A percentile compares a stretch with the other conserved stretches of the same genome.
Conservation (phyloP, 805 yeast genomes). For the Lachancea dasiensis region DNA sequence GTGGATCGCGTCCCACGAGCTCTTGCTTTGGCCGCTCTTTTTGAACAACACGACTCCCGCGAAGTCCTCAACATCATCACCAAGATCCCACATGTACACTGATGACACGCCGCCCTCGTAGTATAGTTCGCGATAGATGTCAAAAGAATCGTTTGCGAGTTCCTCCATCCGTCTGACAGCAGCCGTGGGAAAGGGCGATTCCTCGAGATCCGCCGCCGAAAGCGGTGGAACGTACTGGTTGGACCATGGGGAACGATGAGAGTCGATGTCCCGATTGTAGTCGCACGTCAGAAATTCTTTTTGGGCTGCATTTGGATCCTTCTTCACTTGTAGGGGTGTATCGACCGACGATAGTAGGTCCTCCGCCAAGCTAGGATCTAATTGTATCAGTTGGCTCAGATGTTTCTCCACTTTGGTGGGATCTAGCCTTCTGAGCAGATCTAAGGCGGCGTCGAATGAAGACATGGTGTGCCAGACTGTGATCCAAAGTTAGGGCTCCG, state of each 20-base stretch:
- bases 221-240: constrained; percentile 48
- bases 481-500: too few relatives aligned
- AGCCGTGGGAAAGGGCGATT: constrained; percentile 69
- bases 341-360: constrained; percentile 85
- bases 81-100: constrained; percentile 89
- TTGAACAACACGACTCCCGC: constrained; percentile 90
- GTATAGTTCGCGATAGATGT: constrained; percentile 85
- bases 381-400: constrained; percentile 40
- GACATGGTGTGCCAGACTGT: constrained; percentile 4
- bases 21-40: constrained; percentile 41
- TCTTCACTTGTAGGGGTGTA: constrained; percentile 52
- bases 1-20: constrained; percentile 90
- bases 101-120: constrained; percentile 92
- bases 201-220: constrained; percentile 46
- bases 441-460: constrained; percentile 66
- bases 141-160: constrained; percentile 84
- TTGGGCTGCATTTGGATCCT: constrained; percentile 33
- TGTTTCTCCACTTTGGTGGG: constrained; percentile 52
- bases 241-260: constrained; percentile 87
- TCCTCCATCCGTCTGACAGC: constrained; percentile 67
- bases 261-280: constrained; percentile 91
- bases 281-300: constrained; percentile 81
- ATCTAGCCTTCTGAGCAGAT: constrained; percentile 66
- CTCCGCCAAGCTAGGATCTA: constrained; percentile 68
- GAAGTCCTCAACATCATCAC: constrained; percentile 47